These are phyloP conservation scores for Fusarium chlamydosporum DNA, from an alignment of 2,329 filamentous ascomycete species.

Conservation along the genomic window DNA sequence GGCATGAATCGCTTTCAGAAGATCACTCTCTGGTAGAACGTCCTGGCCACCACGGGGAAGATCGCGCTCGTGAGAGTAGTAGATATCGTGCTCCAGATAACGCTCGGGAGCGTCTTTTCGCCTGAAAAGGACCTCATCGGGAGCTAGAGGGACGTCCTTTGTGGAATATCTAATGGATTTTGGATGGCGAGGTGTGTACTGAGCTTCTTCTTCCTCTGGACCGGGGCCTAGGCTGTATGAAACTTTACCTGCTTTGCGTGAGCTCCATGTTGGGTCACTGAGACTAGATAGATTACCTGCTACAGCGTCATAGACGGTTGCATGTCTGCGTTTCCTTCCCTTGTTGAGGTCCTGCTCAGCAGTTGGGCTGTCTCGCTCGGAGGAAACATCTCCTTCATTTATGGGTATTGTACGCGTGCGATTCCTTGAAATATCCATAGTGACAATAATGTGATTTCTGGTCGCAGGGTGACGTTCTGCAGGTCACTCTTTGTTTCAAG, in stretches of 20 bases:
- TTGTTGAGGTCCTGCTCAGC: constrained; percentile 23
- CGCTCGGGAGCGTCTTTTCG: constrained; percentile 74
- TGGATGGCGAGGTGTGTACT: constrained; percentile 34
- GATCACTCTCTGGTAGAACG: constrained; percentile 75
- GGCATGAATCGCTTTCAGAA: constrained; percentile 76
- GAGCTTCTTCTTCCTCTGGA: constrained; percentile 43
- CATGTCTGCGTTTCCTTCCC: constrained; percentile 53
- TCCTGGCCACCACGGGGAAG: constrained; percentile 62
- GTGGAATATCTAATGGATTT: constrained; percentile 48
- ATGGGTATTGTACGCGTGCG: constrained; percentile 20
- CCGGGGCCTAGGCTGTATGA: constrained; percentile 45
- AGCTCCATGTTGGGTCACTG: constrained; percentile 39
- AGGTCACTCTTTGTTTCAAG: constrained; percentile 16
- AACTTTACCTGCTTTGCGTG: constrained; percentile 53
- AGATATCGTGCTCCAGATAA: constrained; percentile 79
- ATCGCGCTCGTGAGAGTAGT: constrained; percentile 73
- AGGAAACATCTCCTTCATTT: constrained; percentile 25
- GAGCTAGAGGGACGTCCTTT: constrained; percentile 62
- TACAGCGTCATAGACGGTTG: constrained; percentile 80
- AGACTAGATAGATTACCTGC: constrained; percentile 65
- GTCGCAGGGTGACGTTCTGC: neutral
- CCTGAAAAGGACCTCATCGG: constrained; percentile 80
- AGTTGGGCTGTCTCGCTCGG: constrained; percentile 19
- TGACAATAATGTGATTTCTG: neutral
- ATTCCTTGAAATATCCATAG: constrained; percentile 33